A percentile compares a stretch with the other conserved stretches of the same genome.
Evolutionary conservation across 2,329 filamentous ascomycete genomes (phyloP).

Genomic region (Neofusicoccum ribis): DNA sequence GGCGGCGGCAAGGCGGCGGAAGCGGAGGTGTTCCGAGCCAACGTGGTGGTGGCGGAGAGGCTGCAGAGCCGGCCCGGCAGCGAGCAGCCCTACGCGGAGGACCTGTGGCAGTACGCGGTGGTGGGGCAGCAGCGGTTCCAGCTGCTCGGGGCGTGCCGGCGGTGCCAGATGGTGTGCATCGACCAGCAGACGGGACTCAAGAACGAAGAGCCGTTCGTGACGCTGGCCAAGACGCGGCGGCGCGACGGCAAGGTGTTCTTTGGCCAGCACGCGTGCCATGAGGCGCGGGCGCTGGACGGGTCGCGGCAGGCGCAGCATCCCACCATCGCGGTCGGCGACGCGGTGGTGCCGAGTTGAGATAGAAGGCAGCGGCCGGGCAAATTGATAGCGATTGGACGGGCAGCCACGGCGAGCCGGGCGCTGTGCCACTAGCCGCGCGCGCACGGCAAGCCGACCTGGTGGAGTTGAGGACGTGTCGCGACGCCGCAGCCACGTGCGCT

Average conservation of each 20-base stretch:
- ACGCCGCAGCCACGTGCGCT: conserved; percentile 9
- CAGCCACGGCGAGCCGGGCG: not conserved
- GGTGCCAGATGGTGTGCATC: conserved; percentile 96
- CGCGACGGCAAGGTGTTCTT: conserved; percentile 86
- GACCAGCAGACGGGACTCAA: conserved; percentile 74
- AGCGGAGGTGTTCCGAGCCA: conserved; percentile 81
- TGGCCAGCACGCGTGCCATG: conserved; percentile 68
- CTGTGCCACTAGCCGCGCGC: not conserved
- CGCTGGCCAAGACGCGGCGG: conserved; percentile 81
- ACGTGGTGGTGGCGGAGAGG: conserved; percentile 69
- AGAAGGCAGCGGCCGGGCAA: not conserved
- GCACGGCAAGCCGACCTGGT: not conserved
- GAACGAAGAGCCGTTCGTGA: conserved; percentile 83
- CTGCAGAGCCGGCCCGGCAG: conserved; percentile 42
- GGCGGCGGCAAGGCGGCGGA: conserved; percentile 65
- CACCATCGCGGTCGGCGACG: conserved; percentile 41
- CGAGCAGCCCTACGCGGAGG: conserved; percentile 72
- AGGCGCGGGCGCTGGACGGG: conserved; percentile 29
- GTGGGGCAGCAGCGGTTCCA: conserved; percentile 68
- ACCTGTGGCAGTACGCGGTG: conserved; percentile 68
- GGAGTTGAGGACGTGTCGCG: not conserved
- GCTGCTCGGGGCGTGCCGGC: conserved; percentile 78
- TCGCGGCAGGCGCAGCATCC: conserved; percentile 34
- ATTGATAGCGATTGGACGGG: conserved; percentile 10
- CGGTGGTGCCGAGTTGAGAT: conserved; percentile 23